Evolutionary conservation across 495 filamentous ascomycete species (phyloP), one percentile per base, ranked within the genome.

Genomic region (Penicillium verhagenii): DNA sequence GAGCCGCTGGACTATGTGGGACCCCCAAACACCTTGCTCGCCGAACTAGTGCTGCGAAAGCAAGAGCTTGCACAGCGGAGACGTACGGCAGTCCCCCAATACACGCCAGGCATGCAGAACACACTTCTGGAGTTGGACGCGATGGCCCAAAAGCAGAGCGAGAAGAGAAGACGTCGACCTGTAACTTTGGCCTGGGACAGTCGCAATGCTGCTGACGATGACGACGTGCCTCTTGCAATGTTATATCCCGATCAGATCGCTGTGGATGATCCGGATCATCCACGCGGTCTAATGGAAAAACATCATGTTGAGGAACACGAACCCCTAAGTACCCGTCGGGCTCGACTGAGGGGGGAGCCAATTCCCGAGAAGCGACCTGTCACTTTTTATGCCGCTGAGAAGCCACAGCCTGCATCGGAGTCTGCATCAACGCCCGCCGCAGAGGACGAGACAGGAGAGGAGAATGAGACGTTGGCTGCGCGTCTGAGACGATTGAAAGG

Each of bases 161-260:
- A 88, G 43, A 74, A 86, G 26, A 80, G 94, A 42, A 80, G 86
- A 52, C 78, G 82, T 43, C 87, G 89, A 64, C 86, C 84, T 39
- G 83, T 95, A 1, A 86, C 88, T 51, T 79, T 98, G 10, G 94
- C 95, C 5, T 98, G 95, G 94, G 91, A 97, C 68, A 84, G 87
- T 52, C 82, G 84, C 6, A 69, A 77, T 26, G 66, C 48, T n/a
- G 77, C 71, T 8, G 82, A 85, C 25, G 81, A 82, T 37, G 92
- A 96, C 26, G 87, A 90, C 53, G 87, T 96, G 11, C 94, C 94
- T 6, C 79, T 98, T 18, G 94, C 85, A 18, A 77, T 96, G 68
- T 76, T 98, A 16, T 90, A 82, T 60, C 82, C 85, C 1, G 76
- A 81, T 18, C 86, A 85, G 59, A 65, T 79, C n/a, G 71, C 77